phyloP scores from a whole-genome alignment of 1,139 yeast genomes.

The Candida gigantensis region DNA sequence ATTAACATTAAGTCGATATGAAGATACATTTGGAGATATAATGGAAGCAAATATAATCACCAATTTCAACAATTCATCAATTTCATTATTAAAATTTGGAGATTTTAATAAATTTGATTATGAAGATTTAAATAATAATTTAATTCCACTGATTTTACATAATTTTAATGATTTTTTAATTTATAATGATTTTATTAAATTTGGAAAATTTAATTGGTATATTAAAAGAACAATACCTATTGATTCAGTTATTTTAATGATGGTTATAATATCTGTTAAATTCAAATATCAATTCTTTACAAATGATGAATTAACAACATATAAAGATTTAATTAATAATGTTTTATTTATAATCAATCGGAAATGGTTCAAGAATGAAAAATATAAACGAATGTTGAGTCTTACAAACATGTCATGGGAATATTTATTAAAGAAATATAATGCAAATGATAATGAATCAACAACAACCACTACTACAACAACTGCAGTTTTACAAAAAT shows the following conservation, averaged over 20 bases:
- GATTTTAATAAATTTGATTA: slow-evolving; percentile 42
- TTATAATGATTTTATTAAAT: slow-evolving; percentile 48
- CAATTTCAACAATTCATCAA: slow-evolving; percentile 37
- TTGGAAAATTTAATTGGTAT: slow-evolving; percentile 61
- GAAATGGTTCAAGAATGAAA: slow-evolving; percentile 50
- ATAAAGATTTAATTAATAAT: slow-evolving; percentile 43
- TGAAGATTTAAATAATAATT: slow-evolving; percentile 51
- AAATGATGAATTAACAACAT: slow-evolving; percentile 32
- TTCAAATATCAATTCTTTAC: slow-evolving; percentile 48
- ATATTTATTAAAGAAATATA: slow-evolving; percentile 36
- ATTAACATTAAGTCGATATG: slow-evolving; percentile 38
- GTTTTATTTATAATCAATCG: slow-evolving; percentile 45
- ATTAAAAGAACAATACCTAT: slow-evolving; percentile 59
- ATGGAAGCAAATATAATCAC: slow-evolving; percentile 41
- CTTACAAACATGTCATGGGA: slow-evolving; percentile 48
- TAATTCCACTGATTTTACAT: slow-evolving; percentile 60
- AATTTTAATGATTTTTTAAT: slow-evolving; percentile 55
- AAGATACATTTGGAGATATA: slow-evolving; percentile 45
- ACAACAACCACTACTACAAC: too few relatives aligned
- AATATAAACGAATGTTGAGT: slow-evolving; percentile 47
- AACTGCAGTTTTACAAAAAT: background rate
- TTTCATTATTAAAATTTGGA: slow-evolving; percentile 37
- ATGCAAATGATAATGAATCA: slow-evolving; percentile 8
- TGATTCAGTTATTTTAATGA: slow-evolving; percentile 56
- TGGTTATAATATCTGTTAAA: slow-evolving; percentile 55